Evolutionary conservation across 306 rosid genomes (phyloP), one percentile per base, ranked within the genome.

Genomic region (Lathyrus aphaca): DNA sequence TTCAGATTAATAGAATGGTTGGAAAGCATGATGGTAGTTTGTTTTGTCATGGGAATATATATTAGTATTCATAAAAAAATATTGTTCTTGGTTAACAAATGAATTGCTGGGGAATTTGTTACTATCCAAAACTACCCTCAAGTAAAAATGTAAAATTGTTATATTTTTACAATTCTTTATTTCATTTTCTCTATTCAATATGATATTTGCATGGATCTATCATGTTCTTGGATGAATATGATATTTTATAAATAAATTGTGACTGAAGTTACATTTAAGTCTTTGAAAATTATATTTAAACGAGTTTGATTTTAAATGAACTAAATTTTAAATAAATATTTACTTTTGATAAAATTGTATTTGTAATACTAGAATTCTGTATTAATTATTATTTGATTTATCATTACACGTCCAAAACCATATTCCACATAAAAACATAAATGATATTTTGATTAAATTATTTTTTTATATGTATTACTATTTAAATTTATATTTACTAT

Each of bases 1-100:
- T 72, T 44, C 56, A 37, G 18, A 49, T 38, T 66, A 25, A 25
- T 64, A 35, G 35, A 58, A 65, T 57, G 78, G 50, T 38, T 57
- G 17, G 35, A 40, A 75, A 25, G 38, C 65, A 53, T 60, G 72
- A 9, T 17, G 57, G 17, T 27, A 40, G 66, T 51, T 59, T 62
- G 35, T 19, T 67, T 67, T 48, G 54, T 68, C 27, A 48, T 59
- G 32, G 64, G 45, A 43, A 68, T 43, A 58, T 66, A 49, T 8
- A 38, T 68, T 12, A 57, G 45, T 58, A n/a, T 67, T 75, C 38
- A 53, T 68, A 23, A 44, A 65, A 30, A 30, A 19, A 8, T 66
- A 57, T 56, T n/a, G n/a, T n/a, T 21, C 35, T 32, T 75, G 74
- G 62, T 37, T 21, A 21, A 30, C 55, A 27, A 45, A 35, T 39